phyloP scores from a whole-genome alignment of 352 stramenopile species.

The Pythium guiyangense region DNA sequence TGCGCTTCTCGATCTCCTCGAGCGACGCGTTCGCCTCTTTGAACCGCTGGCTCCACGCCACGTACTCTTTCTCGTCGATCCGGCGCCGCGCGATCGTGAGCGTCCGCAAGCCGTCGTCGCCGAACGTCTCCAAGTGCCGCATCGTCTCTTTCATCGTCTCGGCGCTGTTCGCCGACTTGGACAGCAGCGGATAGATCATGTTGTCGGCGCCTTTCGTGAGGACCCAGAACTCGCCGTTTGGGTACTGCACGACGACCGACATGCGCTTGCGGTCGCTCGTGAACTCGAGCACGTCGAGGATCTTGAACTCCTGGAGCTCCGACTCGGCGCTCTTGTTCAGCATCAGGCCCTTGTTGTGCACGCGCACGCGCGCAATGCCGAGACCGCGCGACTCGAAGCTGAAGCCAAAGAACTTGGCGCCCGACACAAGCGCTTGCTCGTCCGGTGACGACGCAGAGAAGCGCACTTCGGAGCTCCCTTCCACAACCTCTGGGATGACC shows the following conservation, averaged over 20 bases:
- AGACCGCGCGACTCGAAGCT: conserved; percentile 64
- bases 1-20: conserved; percentile 80
- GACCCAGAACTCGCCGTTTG: conserved; percentile 62
- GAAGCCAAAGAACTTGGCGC: conserved; percentile 77
- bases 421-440: conserved; percentile 87
- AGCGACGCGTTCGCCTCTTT: conserved; percentile 61
- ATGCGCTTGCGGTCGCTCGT: conserved; percentile 96
- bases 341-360: conserved; percentile 42
- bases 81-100: conserved; percentile 66
- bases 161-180: conserved; percentile 47
- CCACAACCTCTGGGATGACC: conserved; percentile 59
- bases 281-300: conserved; percentile 85
- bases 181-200: conserved; percentile 83
- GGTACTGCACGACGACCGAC: conserved; percentile 90
- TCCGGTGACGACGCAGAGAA: conserved; percentile 82
- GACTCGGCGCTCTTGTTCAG: conserved; percentile 25
- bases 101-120: conserved; percentile 79
- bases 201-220: conserved; percentile 92
- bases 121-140: conserved; percentile 74
- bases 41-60: conserved; percentile 58
- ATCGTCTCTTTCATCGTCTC: conserved; percentile 56
- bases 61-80: conserved; percentile 56
- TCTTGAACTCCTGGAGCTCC: conserved; percentile 61
- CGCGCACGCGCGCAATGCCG: conserved; percentile 53
- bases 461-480: conserved; percentile 46